Evolutionary conservation across 2,329 filamentous ascomycete species (phyloP), one percentile per base, ranked within the genome.

Genomic region (Aspergillus proliferans): DNA sequence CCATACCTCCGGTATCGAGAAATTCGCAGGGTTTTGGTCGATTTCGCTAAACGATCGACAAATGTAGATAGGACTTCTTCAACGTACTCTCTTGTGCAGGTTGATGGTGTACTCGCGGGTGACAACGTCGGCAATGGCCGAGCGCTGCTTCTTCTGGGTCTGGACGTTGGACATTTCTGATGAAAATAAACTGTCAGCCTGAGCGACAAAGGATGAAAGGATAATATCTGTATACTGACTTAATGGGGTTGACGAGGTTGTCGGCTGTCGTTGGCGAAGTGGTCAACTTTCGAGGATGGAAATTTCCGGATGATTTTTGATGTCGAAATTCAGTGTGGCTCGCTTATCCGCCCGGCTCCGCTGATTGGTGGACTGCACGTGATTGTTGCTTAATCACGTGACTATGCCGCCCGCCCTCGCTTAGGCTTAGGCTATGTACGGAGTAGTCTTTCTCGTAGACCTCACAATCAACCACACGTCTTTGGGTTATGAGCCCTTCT

Each of bases 31-130:
- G 26, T 30, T 10, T 30, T 30, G 26, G 9, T 57, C 58, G 46
- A 52, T 54, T 57, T 55, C 48, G 50, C 53, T 50, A 49, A 55
- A 46, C 8, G 40, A 26, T 50, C 46, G 33, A 19, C 34, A 38
- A 38, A 38, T 38, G 18, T 14, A 38, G n/a, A 38, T 15, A 38
- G 34, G 34, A 19, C 14, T 42, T 51, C 42, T 62, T 69, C 66
- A 75, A 87, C 87, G 75, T 91, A 94, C 88, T 79, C 92, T 87
- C 88, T 95, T 97, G 88, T 98, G 93, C 69, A 98, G 81, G 85
- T 98, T 92, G 81, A 98, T 97, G 78, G 93, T 98, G 86, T 98
- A 98, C 83, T 98, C 94, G 84, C 93, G 89, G 71, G 93, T 86
- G 76, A 98, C 92, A 74, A 98, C 94, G 79, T 98, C 92, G 78